These are phyloP conservation scores for Paxillus ammoniavirescens DNA, from an alignment of 768 basidiomycete species.

Conservation along the genomic window DNA sequence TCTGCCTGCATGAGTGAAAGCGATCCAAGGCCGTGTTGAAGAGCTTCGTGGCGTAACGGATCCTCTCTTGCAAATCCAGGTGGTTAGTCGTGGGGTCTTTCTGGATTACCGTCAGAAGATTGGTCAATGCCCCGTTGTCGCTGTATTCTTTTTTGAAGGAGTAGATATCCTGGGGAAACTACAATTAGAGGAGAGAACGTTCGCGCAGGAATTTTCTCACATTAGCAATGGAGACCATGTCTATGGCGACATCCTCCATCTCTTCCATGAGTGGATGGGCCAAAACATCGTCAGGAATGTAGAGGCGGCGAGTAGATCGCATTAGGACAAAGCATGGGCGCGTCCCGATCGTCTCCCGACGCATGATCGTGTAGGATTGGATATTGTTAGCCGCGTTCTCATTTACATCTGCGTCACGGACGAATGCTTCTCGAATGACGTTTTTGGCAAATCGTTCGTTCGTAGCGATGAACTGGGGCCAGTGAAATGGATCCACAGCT, in stretches of 20 bases:
- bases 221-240: slow-evolving; percentile 27
- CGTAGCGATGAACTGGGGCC: slow-evolving; percentile 24
- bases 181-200: background rate
- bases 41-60: slow-evolving; percentile 18
- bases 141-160: slow-evolving; percentile 30
- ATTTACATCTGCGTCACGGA: slow-evolving; percentile 21
- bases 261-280: slow-evolving; percentile 20
- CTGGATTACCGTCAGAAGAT: slow-evolving; percentile 26
- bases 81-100: slow-evolving; percentile 23
- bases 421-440: slow-evolving; percentile 24
- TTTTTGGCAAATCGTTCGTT: slow-evolving; percentile 21
- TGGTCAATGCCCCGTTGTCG: slow-evolving; percentile 29
- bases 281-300: slow-evolving; percentile 23
- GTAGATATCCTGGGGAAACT: slow-evolving; percentile 22
- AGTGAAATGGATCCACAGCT: slow-evolving; percentile 25
- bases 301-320: slow-evolving; percentile 26
- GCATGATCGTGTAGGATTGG: slow-evolving; percentile 27
- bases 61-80: slow-evolving; percentile 23
- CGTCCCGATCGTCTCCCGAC: slow-evolving; percentile 28
- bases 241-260: slow-evolving; percentile 26
- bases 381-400: slow-evolving; percentile 13
- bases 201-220: slow-evolving; percentile 5
- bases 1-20: slow-evolving; percentile 19
- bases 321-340: slow-evolving; percentile 28
- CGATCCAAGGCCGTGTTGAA: slow-evolving; percentile 21